These are phyloP conservation scores for Terfezia boudieri DNA, from an alignment of 495 filamentous ascomycete genomes.

Conservation along the genomic window DNA sequence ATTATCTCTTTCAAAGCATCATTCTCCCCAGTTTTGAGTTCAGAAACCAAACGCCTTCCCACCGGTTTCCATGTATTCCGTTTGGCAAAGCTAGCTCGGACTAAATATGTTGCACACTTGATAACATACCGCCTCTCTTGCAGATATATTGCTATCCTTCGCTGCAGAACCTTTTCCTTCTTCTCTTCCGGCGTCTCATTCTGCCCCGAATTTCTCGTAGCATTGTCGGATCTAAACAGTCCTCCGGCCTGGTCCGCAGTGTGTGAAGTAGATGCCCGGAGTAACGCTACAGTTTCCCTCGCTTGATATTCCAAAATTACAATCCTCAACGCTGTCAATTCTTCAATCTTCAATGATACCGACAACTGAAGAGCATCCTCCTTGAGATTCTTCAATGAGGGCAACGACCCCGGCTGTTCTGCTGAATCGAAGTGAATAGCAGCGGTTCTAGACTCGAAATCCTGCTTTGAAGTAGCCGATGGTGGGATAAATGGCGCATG, in stretches of 20 bases:
- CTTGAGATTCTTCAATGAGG: conserved; percentile 50
- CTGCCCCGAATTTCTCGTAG: not conserved
- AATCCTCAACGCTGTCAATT: conserved; percentile 61
- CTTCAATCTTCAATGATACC: conserved; percentile 49
- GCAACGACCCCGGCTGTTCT: conserved; percentile 21
- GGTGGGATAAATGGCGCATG: conserved; percentile 33
- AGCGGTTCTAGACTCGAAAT: conserved; percentile 71
- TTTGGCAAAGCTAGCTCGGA: conserved; percentile 11
- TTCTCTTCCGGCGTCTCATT: conserved; percentile 6
- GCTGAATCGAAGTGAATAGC: conserved; percentile 68
- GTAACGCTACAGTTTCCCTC: conserved; percentile 17
- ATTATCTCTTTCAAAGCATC: not conserved
- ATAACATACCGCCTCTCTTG: conserved; percentile 17
- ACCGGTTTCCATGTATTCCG: conserved; percentile 14
- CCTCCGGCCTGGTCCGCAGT: not conserved
- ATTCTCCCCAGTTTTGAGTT: conserved; percentile 8
- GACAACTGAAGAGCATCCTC: conserved; percentile 70
- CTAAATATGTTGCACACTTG: conserved; percentile 12
- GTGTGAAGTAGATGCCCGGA: not conserved
- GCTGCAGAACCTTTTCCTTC: conserved; percentile 4
- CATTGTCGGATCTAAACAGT: not conserved
- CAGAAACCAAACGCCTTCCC: conserved; percentile 8
- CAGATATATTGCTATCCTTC: conserved; percentile 15
- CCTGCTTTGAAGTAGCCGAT: conserved; percentile 37
- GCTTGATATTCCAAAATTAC: conserved; percentile 66